Evolutionary conservation across 2,329 filamentous ascomycete genomes (phyloP).

Genomic region (Pseudogymnoascus sp.): DNA sequence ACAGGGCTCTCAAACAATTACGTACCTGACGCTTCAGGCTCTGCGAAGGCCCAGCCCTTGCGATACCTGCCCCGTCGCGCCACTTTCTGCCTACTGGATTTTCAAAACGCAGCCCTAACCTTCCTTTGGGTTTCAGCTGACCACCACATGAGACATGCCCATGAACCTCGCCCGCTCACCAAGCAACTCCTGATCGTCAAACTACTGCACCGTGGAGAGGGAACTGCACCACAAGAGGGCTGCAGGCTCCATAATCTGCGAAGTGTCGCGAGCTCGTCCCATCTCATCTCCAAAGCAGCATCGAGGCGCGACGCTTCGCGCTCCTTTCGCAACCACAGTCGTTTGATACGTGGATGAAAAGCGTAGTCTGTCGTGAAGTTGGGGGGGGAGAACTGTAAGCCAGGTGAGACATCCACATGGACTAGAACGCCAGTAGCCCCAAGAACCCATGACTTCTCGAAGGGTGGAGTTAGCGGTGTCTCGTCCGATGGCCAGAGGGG

Average conservation of each 20-base stretch:
- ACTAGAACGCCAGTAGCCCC: not conserved
- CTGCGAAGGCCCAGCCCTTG: not conserved
- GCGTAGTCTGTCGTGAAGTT: not conserved
- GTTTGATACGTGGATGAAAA: conserved; percentile 5
- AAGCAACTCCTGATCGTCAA: conserved; percentile 1
- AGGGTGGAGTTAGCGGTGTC: not conserved
- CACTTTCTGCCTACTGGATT: not conserved
- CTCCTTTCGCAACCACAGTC: not conserved
- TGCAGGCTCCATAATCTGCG: not conserved
- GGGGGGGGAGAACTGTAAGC: not conserved
- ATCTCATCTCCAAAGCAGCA: conserved; percentile 4
- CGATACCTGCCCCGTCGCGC: not conserved
- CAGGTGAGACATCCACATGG: not conserved
- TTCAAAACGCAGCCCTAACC: not conserved
- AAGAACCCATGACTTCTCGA: conserved; percentile 1
- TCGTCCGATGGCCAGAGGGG: not conserved
- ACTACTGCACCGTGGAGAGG: not conserved
- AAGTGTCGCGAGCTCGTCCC: not conserved
- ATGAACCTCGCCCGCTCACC: not conserved
- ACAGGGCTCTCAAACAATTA: not conserved
- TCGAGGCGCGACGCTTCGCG: not conserved
- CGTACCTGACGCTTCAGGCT: not conserved
- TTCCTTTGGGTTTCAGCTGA: not conserved
- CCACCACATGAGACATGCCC: not conserved
- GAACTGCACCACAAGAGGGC: not conserved